phyloP scores from a whole-genome alignment of 1,139 yeast genomes.

The Debaryomyces psychrophilus region DNA sequence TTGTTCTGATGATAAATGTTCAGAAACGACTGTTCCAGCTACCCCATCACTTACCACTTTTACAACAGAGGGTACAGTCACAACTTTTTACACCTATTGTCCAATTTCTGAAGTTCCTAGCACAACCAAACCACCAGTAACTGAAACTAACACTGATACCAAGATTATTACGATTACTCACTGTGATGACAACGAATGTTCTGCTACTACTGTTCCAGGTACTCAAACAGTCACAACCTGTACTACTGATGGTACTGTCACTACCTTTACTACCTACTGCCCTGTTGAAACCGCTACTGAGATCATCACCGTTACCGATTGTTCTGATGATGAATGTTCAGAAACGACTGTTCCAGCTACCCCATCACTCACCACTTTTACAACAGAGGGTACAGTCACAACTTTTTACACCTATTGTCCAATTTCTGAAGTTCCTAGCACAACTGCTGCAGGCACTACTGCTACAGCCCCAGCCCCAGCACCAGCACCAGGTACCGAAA shows the following conservation, averaged over 20 bases:
- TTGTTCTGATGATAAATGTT: conserved; percentile 41
- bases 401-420: conserved; percentile 47
- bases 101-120: conserved; percentile 25
- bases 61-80: conserved; percentile 27
- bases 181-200: conserved; percentile 41
- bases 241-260: conserved; percentile 27
- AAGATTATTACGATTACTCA: conserved; percentile 45
- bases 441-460: conserved; percentile 28
- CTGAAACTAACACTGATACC: conserved; percentile 21
- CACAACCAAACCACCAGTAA: conserved; percentile 16
- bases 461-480: conserved; percentile 26
- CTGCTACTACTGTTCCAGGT: conserved; percentile 33
- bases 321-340: conserved; percentile 37
- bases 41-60: conserved; percentile 45
- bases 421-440: conserved; percentile 18
- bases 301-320: conserved; percentile 47
- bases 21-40: conserved; percentile 29
- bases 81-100: conserved; percentile 46
- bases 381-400: conserved; percentile 29
- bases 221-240: conserved; percentile 28
- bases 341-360: conserved; percentile 34
- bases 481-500: conserved; percentile 11
- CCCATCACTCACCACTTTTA: conserved; percentile 43
- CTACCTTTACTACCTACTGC: conserved; percentile 40
- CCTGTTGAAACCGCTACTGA: conserved; percentile 26